A percentile compares a stretch with the other conserved stretches of the same genome.
phyloP scores from a whole-genome alignment of 2,329 filamentous ascomycete genomes.

The Microcera coccophila region DNA sequence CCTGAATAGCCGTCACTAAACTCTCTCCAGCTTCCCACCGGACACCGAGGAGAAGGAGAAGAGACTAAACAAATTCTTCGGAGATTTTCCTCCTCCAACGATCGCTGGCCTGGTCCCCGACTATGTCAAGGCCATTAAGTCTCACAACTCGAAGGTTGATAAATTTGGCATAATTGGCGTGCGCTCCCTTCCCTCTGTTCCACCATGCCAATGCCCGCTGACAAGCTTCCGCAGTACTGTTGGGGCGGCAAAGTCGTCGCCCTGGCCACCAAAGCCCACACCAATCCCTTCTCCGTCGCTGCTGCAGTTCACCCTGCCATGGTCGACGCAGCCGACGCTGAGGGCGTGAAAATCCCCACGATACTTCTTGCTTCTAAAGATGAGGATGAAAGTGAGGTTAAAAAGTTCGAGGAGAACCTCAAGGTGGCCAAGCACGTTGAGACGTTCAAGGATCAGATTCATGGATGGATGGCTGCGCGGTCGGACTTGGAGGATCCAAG shows the following conservation, averaged over 20 bases:
- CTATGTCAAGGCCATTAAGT: constrained; percentile 51
- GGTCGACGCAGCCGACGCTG: constrained; percentile 60
- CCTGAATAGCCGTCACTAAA: too few relatives aligned
- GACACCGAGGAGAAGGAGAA: constrained; percentile 61
- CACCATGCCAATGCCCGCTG: constrained; percentile 2
- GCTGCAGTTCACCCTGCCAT: constrained; percentile 58
- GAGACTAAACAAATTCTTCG: constrained; percentile 56
- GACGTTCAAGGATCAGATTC: constrained; percentile 63
- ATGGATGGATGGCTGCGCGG: constrained; percentile 71
- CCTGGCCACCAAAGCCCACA: constrained; percentile 45
- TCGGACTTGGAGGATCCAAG: constrained; percentile 53
- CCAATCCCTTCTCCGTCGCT: constrained; percentile 53
- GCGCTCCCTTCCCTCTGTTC: constrained; percentile 24
- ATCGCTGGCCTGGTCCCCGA: constrained; percentile 49
- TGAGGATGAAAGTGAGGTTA: constrained; percentile 52
- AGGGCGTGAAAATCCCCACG: constrained; percentile 57
- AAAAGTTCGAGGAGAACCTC: constrained; percentile 54
- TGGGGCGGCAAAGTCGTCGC: constrained; percentile 68
- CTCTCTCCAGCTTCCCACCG: constrained; percentile 56
- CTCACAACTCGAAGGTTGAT: constrained; percentile 51
- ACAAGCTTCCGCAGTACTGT: constrained; percentile 47
- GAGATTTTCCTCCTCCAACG: constrained; percentile 45
- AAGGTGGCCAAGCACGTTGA: constrained; percentile 57
- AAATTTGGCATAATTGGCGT: constrained; percentile 60
- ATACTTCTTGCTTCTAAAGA: constrained; percentile 63